Percentiles rank a stretch among this genome's conserved stretches.
Conservation (phyloP, 2,329 filamentous ascomycete species). For the Orbilia blumenaviensis region DNA sequence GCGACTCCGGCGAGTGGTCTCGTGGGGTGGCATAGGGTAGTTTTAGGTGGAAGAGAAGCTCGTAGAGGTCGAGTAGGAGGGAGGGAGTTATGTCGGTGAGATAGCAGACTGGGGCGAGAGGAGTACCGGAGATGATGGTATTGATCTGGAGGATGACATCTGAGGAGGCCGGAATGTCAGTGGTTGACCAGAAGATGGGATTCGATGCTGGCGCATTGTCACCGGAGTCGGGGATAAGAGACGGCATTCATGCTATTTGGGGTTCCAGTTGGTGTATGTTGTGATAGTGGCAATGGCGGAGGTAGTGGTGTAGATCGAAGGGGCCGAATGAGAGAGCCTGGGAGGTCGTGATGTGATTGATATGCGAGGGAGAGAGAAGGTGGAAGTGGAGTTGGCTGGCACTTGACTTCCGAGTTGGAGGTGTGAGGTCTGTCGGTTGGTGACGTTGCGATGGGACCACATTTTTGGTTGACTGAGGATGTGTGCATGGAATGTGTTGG, state of each 20-base stretch:
- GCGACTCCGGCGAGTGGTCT: constrained; percentile 44
- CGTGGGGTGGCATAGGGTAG: constrained; percentile 50
- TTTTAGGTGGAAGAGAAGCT: constrained; percentile 51
- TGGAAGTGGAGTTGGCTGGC: too few relatives aligned
- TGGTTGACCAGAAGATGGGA: neutral
- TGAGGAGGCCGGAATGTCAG: constrained; percentile 22
- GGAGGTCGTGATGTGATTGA: neutral
- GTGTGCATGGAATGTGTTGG: too few relatives aligned
- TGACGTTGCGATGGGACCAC: neutral
- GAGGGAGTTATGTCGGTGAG: constrained; percentile 50
- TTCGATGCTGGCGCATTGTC: constrained; percentile 29
- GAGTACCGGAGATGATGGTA: constrained; percentile 41
- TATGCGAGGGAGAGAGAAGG: neutral
- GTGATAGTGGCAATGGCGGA: neutral
- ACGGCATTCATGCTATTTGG: constrained; percentile 48
- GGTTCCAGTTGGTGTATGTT: neutral
- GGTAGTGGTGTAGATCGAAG: too few relatives aligned
- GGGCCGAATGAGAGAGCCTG: too few relatives aligned
- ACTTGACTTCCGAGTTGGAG: too few relatives aligned
- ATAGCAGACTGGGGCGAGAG: constrained; percentile 27
- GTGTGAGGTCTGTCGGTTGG: constrained; percentile 5
- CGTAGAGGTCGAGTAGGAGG: constrained; percentile 52
- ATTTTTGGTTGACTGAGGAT: neutral
- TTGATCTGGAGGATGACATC: constrained; percentile 53
- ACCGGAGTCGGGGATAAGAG: constrained; percentile 47